Evolutionary conservation across 2,329 filamentous ascomycete species (phyloP), one percentile per base, ranked within the genome.

Genomic region (Pseudogymnoascus sp.): DNA sequence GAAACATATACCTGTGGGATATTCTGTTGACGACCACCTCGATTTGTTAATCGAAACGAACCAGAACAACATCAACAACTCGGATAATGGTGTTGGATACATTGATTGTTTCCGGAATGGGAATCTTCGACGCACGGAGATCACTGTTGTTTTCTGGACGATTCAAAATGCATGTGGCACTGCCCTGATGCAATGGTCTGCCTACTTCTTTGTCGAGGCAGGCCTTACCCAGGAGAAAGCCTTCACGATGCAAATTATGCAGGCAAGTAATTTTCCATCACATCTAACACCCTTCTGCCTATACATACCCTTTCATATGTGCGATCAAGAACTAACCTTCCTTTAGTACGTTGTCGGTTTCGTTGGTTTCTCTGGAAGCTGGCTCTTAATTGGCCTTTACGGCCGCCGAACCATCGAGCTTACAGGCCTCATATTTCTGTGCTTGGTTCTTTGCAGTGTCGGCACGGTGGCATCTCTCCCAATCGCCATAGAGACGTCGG

Each of bases 161-260:
- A 82, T 84, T 1, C 85, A 88, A 69, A 82, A 84, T 12, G 74
- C 86, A 2, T 82, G 80, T 60, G 84, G 85, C 7, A 82, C 84
- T 63, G 81, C 85, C 12, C 79, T 87, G 62, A 82, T 85, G 64
- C 83, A 83, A 62, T 87, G 85, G 63, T 83, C 81, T 1, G 86
- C 82, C 2, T 84, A 84, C 67, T 80, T 80, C 69, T 85, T 85
- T 69, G 73, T 80, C 63, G 78, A 81, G 64, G 81, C 80, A 4
- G 81, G 81, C 1, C 69, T 84, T 36, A 67, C 71, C 1, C 73
- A 76, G 1, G 71, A 74, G 20, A 73, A 78, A 25, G 76, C 81
- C 0, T 84, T 83, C 62, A 72, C 77, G 50, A 80, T 84, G 68
- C 78, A 78, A 11, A 78, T 84, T 67, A 54, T 54, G 47, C 47